Percentiles rank a stretch among this genome's conserved stretches.
phyloP scores from a whole-genome alignment of 2,329 filamentous ascomycete species.

The Hawksworthiomyces lignivorus region DNA sequence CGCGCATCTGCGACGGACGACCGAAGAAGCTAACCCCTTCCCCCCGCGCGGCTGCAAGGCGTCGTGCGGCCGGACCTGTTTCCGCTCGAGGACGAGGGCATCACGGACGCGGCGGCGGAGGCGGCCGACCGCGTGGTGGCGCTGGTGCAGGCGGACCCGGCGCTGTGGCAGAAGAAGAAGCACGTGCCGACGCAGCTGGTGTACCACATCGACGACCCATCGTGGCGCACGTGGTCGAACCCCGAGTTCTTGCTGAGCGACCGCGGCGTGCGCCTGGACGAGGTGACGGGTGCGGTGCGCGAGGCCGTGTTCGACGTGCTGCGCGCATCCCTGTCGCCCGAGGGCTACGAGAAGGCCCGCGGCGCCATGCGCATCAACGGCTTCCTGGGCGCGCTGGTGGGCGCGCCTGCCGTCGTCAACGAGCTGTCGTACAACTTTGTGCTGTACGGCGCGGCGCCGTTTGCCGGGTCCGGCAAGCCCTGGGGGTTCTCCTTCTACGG shows the following conservation, averaged over 20 bases:
- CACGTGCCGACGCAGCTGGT: too few species aligned
- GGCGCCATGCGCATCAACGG: slow-evolving; percentile 67
- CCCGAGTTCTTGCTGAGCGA: slow-evolving; percentile 64
- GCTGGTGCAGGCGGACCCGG: slow-evolving; percentile 32
- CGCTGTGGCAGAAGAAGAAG: slow-evolving; percentile 35
- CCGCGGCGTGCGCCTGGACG: slow-evolving; percentile 65
- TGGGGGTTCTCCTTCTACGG: slow-evolving; percentile 75
- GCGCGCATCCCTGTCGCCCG: slow-evolving; percentile 51
- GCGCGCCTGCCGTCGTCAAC: slow-evolving; percentile 58
- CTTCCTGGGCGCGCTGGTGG: slow-evolving; percentile 62
- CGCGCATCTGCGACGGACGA: too few species aligned
- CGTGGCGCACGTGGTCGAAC: slow-evolving; percentile 66
- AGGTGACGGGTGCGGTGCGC: slow-evolving; percentile 35
- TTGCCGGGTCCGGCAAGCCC: slow-evolving; percentile 26
- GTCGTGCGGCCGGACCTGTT: slow-evolving; percentile 1
- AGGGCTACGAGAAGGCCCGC: slow-evolving; percentile 64
- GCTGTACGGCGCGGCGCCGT: slow-evolving; percentile 47
- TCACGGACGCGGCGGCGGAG: slow-evolving; percentile 52
- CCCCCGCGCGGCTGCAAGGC: too few species aligned
- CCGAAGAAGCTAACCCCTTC: background rate
- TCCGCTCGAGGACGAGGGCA: slow-evolving; percentile 51
- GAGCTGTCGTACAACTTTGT: slow-evolving; percentile 70
- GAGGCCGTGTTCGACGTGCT: slow-evolving; percentile 49
- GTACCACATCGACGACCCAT: slow-evolving; percentile 60
- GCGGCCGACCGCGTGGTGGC: slow-evolving; percentile 36